Conservation (phyloP, 2,329 filamentous ascomycete genomes). For the Aplosporella prunicola region DNA sequence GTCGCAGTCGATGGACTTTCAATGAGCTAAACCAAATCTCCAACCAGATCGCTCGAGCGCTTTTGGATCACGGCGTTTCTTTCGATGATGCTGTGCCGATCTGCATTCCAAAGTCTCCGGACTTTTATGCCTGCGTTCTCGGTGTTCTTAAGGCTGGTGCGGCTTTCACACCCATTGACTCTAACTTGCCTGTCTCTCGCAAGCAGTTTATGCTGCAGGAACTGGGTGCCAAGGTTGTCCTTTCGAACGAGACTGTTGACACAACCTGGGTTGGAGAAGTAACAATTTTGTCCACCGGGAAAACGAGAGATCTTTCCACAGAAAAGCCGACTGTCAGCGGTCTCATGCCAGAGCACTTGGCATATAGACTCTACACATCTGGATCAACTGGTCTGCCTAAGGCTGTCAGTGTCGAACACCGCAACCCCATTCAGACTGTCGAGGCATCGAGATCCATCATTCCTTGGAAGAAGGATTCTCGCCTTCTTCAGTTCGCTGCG, state of each 20-base stretch:
- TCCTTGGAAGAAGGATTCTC: constrained; percentile 30
- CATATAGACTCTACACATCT: constrained; percentile 37
- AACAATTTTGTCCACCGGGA: constrained; percentile 11
- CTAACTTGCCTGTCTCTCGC: constrained; percentile 24
- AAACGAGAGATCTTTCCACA: constrained; percentile 12
- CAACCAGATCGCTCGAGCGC: constrained; percentile 24
- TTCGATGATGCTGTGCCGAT: constrained; percentile 27
- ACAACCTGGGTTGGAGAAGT: constrained; percentile 12
- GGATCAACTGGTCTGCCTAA: constrained; percentile 36
- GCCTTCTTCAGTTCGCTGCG: constrained; percentile 35
- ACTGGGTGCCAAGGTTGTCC: constrained; percentile 21
- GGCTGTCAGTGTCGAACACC: constrained; percentile 35
- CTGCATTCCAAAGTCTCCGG: constrained; percentile 25
- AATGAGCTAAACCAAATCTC: constrained; percentile 21
- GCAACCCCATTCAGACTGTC: constrained; percentile 32
- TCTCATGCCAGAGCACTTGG: constrained; percentile 23
- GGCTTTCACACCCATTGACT: constrained; percentile 29
- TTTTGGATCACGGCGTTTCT: constrained; percentile 18
- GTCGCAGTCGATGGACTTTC: constrained; percentile 26
- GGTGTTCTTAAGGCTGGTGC: constrained; percentile 32
- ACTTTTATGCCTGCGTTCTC: constrained; percentile 29
- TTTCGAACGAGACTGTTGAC: constrained; percentile 14
- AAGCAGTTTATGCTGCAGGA: constrained; percentile 28
- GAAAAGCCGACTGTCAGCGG: constrained; percentile 15
- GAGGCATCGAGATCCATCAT: constrained; percentile 28